These are phyloP conservation scores for Dryas drummondii DNA, from an alignment of 306 rosid species.

Conservation along the genomic window DNA sequence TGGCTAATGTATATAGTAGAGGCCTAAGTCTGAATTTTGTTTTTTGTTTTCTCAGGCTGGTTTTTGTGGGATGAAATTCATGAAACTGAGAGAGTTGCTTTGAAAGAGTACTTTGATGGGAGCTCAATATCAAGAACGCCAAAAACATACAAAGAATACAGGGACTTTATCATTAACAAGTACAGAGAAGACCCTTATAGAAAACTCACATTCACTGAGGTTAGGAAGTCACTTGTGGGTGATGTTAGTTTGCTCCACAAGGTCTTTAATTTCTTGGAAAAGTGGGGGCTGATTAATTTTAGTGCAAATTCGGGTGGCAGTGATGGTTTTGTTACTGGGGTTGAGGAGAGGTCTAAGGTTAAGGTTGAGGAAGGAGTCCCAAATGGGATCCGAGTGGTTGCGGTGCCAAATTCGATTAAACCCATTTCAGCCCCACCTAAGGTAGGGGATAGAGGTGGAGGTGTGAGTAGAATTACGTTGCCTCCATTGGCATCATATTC, in stretches of 20 bases:
- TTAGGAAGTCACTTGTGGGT: constrained; percentile 79
- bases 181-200: constrained; percentile 85
- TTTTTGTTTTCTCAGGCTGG: constrained; percentile 61
- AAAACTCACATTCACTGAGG: constrained; percentile 81
- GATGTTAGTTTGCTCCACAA: constrained; percentile 72
- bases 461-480: constrained; percentile 38
- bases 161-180: constrained; percentile 84
- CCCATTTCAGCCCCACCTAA: constrained; percentile 45
- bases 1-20: not conserved
- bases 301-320: constrained; percentile 33
- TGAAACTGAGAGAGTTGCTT: constrained; percentile 55
- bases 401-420: constrained; percentile 67
- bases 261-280: constrained; percentile 68
- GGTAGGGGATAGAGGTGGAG: constrained; percentile 20
- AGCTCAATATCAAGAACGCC: constrained; percentile 73
- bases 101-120: constrained; percentile 75
- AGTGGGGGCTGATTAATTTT: constrained; percentile 81
- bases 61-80: constrained; percentile 92
- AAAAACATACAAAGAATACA: constrained; percentile 70
- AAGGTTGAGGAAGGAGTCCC: constrained; percentile 80
- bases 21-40: not conserved
- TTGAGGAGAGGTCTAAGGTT: constrained; percentile 37
- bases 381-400: constrained; percentile 76
- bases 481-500: constrained; percentile 70
- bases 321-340: constrained; percentile 24